A percentile compares a stretch with the other conserved stretches of the same genome.
Conservation (phyloP, 176 grass and related monocot genomes). For the Aegilops umbellulata region DNA sequence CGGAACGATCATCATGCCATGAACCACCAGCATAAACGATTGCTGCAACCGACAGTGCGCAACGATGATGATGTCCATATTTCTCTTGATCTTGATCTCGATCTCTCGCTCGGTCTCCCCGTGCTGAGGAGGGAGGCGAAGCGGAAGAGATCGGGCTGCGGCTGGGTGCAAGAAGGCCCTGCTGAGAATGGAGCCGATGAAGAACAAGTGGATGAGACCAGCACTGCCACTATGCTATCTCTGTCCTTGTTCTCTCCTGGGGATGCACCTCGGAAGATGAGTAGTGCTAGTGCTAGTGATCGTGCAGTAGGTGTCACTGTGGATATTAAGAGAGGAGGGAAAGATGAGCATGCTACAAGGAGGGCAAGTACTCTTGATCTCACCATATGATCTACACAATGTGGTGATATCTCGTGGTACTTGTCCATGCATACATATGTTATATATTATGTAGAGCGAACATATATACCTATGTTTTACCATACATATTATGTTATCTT, state of each 20-base stretch:
- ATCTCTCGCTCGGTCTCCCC: conserved; percentile 29
- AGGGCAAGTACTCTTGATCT: conserved; percentile 62
- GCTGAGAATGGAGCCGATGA: not conserved
- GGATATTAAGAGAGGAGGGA: conserved; percentile 14
- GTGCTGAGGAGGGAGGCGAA: not conserved
- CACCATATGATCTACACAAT: conserved; percentile 37
- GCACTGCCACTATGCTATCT: conserved; percentile 9
- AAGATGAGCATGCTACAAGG: conserved; percentile 11
- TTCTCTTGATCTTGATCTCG: conserved; percentile 24
- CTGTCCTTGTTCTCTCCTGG: conserved; percentile 33
- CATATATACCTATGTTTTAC: not conserved
- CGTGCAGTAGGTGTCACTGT: not conserved
- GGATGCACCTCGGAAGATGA: not conserved
- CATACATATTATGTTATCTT: not conserved
- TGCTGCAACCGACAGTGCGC: not conserved
- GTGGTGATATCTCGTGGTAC: conserved; percentile 63
- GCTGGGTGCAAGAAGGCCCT: not conserved
- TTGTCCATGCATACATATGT: conserved; percentile 3
- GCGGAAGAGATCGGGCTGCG: not conserved
- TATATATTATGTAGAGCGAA: not conserved
- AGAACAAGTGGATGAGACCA: conserved; percentile 6
- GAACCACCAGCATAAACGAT: not conserved
- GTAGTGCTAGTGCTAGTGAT: not conserved
- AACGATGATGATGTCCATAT: not conserved
- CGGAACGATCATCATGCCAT: conserved; percentile 17